Evolutionary conservation across 352 stramenopile genomes (phyloP).

Genomic region (Globisporangium sylvaticum): DNA sequence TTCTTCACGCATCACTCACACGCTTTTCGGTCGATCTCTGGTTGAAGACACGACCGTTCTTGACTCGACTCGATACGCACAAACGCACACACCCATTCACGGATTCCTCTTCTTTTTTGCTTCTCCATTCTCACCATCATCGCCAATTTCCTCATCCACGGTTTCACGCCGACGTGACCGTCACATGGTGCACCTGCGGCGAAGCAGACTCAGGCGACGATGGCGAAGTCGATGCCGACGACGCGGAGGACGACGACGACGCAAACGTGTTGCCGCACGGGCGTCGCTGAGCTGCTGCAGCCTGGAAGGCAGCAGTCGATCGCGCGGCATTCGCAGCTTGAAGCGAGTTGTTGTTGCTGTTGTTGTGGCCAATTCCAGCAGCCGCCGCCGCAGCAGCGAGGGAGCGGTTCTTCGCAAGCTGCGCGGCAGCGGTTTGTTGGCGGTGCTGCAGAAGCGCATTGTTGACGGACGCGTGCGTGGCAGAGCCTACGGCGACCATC

Average conservation of each 20-base stretch:
- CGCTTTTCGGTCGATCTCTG: neutral
- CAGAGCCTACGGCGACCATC: slow-evolving; percentile 11
- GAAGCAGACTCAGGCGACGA: slow-evolving; percentile 46
- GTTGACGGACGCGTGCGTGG: neutral
- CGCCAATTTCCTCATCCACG: neutral
- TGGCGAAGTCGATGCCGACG: slow-evolving; percentile 33
- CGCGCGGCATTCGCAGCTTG: slow-evolving; percentile 10
- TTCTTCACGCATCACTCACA: neutral
- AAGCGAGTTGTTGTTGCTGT: slow-evolving; percentile 1
- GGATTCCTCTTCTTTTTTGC: neutral
- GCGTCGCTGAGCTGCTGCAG: slow-evolving; percentile 22
- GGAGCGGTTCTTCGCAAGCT: slow-evolving; percentile 13
- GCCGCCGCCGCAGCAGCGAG: slow-evolving; percentile 5
- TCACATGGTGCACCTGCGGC: slow-evolving; percentile 60
- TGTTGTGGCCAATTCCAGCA: slow-evolving; percentile 4
- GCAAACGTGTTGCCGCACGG: slow-evolving; percentile 49
- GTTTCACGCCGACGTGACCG: slow-evolving; percentile 59
- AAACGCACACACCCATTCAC: neutral
- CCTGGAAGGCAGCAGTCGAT: slow-evolving; percentile 29
- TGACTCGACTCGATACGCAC: neutral
- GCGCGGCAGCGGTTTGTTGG: slow-evolving; percentile 9
- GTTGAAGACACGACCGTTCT: neutral
- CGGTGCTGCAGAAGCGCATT: slow-evolving; percentile 14
- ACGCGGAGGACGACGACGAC: slow-evolving; percentile 38
- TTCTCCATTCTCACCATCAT: neutral